Evolutionary conservation across 2,329 filamentous ascomycete genomes (phyloP), one percentile per base, ranked within the genome.

Genomic region (Calonectria crousiana): DNA sequence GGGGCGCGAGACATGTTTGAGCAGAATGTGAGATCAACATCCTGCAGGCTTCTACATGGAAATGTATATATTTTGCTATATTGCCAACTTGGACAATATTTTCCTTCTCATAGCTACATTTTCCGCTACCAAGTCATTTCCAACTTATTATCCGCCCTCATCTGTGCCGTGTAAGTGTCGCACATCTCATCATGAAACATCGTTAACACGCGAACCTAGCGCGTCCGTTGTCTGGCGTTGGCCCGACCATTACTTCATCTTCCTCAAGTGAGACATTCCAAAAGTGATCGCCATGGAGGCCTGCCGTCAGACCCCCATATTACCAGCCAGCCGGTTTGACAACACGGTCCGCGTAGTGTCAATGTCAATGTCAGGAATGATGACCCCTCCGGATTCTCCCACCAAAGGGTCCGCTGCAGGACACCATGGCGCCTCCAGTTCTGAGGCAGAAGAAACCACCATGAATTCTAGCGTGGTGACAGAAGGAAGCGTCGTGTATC

Each of bases 381-480:
- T 73, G 13, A 76, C 75, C 23, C 78, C 74, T 30, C 79, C 78
- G 11, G 78, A 80, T 30, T 78, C 79, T 26, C 77, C 79, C 2
- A 75, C 72, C n/a, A 64, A 77, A 10, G 68, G 51, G n/a, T 76
- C 75, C 14, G 66, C 72, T 20, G 38, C 71, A 8, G 62, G 62
- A 5, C 36, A 69, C 3, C 38, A 73, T 4, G 62, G 20, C 5
- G 38, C 52, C 11, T 66, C 72, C 4, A 58, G 62, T 8, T 60
- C 72, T 26, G 32, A 32, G 10, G 5, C 16, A 20, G 13, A 23
- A 38, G 49, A 72, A 30, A 38, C 67, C 5, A 23, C 64, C 18
- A 23, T 28, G 0, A 16, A 53, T 8, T 49, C 69, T n/a, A 52
- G 41, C 36, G 60, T 44, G 16, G 32, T 67, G 20, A 20, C 53